Conservation (phyloP, 768 basidiomycete genomes). For the Grammothele lineata region DNA sequence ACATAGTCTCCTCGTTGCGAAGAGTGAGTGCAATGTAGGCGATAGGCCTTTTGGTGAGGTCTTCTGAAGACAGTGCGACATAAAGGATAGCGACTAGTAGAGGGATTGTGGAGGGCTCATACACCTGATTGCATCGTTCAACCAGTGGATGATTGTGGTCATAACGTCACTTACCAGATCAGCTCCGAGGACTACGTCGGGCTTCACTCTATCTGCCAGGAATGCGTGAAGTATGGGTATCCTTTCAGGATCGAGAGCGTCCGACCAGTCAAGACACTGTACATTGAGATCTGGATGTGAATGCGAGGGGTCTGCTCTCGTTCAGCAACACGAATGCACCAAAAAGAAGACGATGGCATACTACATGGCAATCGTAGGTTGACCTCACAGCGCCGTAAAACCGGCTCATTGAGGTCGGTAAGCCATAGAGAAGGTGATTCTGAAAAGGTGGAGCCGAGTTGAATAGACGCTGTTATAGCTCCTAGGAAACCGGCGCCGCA, state of each 20-base stretch:
- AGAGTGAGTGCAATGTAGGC: conserved; percentile 49
- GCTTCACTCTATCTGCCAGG: conserved; percentile 37
- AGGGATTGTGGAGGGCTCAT: conserved; percentile 59
- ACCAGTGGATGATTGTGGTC: neutral
- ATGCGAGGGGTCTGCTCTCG: conserved; percentile 48
- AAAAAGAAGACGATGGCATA: conserved; percentile 33
- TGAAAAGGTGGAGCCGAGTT: conserved; percentile 25
- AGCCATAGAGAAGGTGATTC: conserved; percentile 35
- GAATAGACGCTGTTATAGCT: conserved; percentile 53
- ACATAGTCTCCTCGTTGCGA: conserved; percentile 52
- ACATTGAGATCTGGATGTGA: conserved; percentile 42
- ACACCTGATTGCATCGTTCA: conserved; percentile 57
- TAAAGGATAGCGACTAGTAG: conserved; percentile 47
- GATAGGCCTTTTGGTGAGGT: no score
- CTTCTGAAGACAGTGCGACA: conserved; percentile 23
- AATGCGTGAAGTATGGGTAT: conserved; percentile 23
- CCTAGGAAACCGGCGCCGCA: conserved; percentile 77
- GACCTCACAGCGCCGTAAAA: conserved; percentile 53
- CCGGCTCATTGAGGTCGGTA: conserved; percentile 63
- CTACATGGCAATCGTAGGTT: conserved; percentile 68
- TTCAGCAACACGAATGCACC: neutral
- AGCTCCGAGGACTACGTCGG: conserved; percentile 66
- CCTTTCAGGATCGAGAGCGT: conserved; percentile 39
- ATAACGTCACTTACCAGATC: no score
- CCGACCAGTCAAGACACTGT: conserved; percentile 60